Base-by-base conservation (phyloP, 1,284 basidiomycete species). In the Bondarzewia mesenterica region DNA sequence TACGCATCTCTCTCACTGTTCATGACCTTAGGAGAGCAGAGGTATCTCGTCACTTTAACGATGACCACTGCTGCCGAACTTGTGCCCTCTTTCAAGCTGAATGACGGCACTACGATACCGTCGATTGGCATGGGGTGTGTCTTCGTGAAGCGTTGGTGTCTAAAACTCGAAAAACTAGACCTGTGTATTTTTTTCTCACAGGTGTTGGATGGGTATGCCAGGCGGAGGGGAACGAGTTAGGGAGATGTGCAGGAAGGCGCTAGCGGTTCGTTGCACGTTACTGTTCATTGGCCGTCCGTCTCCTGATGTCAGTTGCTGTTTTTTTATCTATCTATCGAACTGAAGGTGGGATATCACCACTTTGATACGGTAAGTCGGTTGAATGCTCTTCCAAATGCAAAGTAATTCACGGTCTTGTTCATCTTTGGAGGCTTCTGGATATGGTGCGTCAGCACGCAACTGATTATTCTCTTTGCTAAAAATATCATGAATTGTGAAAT, bases 131-230 rank as follows among this genome's bases (percentile, higher is more conserved):
- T 71, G 51, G 69, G 69, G 68, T 70, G 49, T 45, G 59, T 41
- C 8, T 8, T 46, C 20, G n/a, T n/a, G n/a, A n/a, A n/a, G n/a
- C n/a, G n/a, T n/a, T n/a, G n/a, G n/a, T n/a, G n/a, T n/a, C n/a
- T n/a, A n/a, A n/a, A n/a, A n/a, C n/a, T n/a, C n/a, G n/a, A n/a
- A n/a, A n/a, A n/a, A n/a, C n/a, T n/a, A n/a, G n/a, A n/a, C n/a
- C n/a, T n/a, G n/a, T n/a, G n/a, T n/a, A n/a, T n/a, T n/a, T n/a
- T n/a, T n/a, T n/a, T n/a, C n/a, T n/a, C 18, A 45, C 42, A 69
- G 70, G 10, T 71, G 69, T 49, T 73, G 70, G 69, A 71, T 73
- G 65, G 70, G 70, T 22, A 46, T 22, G 2, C 52, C 54, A 27
- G 68, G 69, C 7, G 63, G 60, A 3, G 65, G 60, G 10, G 55